A percentile compares a stretch with the other conserved stretches of the same genome.
Conservation (phyloP, 1,284 basidiomycete genomes). For the Ustilago nuda region DNA sequence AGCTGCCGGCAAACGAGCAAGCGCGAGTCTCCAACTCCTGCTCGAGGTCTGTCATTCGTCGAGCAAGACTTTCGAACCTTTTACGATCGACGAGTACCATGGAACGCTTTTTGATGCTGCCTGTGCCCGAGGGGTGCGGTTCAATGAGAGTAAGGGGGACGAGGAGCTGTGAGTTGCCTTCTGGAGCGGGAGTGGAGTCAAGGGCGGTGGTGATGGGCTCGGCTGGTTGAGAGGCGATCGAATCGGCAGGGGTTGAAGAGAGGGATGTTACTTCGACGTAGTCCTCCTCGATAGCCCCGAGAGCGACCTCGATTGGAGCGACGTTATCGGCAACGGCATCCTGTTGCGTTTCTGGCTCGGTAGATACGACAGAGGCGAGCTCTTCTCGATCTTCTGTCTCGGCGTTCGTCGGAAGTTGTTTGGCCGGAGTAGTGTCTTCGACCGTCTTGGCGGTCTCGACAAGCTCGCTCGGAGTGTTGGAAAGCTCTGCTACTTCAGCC, state of each 20-base stretch:
- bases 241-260: not conserved
- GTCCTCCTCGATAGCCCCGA: not conserved
- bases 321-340: not conserved
- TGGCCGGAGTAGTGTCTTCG: not conserved
- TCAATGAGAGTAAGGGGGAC: conserved; percentile 54
- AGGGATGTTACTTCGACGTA: not conserved
- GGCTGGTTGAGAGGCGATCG: not conserved
- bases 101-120: conserved; percentile 55
- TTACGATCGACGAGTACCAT: conserved; percentile 62
- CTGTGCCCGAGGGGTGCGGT: conserved; percentile 56
- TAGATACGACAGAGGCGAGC: not conserved
- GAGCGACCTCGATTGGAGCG: not conserved
- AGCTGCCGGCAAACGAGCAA: not conserved
- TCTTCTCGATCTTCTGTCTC: not conserved
- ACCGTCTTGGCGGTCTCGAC: not conserved
- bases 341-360: not conserved
- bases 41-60: conserved; percentile 54
- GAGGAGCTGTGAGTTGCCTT: conserved; percentile 21
- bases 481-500: not conserved
- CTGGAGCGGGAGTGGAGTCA: not conserved
- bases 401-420: not conserved
- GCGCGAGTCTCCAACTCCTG: conserved; percentile 29
- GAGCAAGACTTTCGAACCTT: conserved; percentile 58
- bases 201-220: too few species aligned
- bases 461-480: not conserved